phyloP scores from a whole-genome alignment of 2,329 filamentous ascomycete genomes.

The Aureobasidium sp. region DNA sequence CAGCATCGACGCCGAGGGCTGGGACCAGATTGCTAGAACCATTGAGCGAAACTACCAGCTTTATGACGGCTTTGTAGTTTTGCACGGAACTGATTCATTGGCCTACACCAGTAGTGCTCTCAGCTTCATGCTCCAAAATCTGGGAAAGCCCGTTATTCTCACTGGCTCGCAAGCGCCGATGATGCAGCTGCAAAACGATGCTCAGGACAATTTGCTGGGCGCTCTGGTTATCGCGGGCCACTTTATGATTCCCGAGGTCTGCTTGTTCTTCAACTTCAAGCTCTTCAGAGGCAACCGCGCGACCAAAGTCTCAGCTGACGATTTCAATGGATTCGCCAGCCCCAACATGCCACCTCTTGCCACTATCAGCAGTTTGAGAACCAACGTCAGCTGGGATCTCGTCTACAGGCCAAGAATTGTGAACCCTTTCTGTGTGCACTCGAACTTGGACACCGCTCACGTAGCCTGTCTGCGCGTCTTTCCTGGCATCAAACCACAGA shows the following conservation, averaged over 20 bases:
- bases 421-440: slow-evolving; percentile 66
- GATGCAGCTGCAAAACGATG: slow-evolving; percentile 84
- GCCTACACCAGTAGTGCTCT: slow-evolving; percentile 83
- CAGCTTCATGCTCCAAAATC: slow-evolving; percentile 86
- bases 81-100: slow-evolving; percentile 85
- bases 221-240: slow-evolving; percentile 86
- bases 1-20: slow-evolving; percentile 78
- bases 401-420: slow-evolving; percentile 68
- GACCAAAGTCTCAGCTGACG: slow-evolving; percentile 79
- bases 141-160: slow-evolving; percentile 85
- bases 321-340: slow-evolving; percentile 80
- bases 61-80: slow-evolving; percentile 85
- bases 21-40: slow-evolving; percentile 75
- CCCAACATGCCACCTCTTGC: slow-evolving; percentile 82
- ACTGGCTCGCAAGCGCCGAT: slow-evolving; percentile 70
- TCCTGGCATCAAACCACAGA: slow-evolving; percentile 86
- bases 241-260: slow-evolving; percentile 88
- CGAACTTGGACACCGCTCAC: slow-evolving; percentile 74
- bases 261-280: slow-evolving; percentile 87
- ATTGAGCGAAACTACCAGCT: slow-evolving; percentile 78
- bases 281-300: slow-evolving; percentile 83
- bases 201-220: slow-evolving; percentile 81
- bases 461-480: slow-evolving; percentile 87
- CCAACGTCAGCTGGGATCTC: slow-evolving; percentile 72
- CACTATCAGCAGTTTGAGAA: slow-evolving; percentile 70